Evolutionary conservation across 495 filamentous ascomycete genomes (phyloP).

Genomic region (Aspergillus haitiensis): DNA sequence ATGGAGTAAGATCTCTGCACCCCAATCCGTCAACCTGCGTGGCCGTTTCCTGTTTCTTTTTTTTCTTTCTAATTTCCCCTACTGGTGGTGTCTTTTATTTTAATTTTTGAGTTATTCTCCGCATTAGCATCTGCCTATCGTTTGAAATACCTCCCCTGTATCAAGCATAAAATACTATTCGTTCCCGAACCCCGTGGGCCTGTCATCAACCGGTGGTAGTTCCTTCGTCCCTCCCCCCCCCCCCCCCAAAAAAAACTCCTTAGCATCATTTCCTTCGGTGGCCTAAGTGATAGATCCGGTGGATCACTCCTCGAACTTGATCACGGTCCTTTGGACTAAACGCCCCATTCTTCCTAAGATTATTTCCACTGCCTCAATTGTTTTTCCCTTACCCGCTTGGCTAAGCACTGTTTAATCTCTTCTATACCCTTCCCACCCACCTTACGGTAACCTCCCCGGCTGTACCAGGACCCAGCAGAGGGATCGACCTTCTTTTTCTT

Average conservation of each 20-base stretch:
- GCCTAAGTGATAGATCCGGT: slow-evolving; percentile 28
- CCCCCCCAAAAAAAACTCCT: slow-evolving; percentile 13
- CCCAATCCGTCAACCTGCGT: slow-evolving; percentile 20
- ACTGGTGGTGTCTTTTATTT: slow-evolving; percentile 15
- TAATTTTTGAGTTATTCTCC: slow-evolving; percentile 22
- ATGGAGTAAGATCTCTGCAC: slow-evolving; percentile 18
- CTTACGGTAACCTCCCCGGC: slow-evolving; percentile 20
- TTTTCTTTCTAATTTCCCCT: slow-evolving; percentile 17
- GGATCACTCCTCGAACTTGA: slow-evolving; percentile 24
- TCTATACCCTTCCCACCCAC: slow-evolving; percentile 26
- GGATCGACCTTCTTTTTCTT: slow-evolving; percentile 27
- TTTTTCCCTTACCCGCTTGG: slow-evolving; percentile 25
- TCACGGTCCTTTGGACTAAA: slow-evolving; percentile 22
- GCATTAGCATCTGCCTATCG: slow-evolving; percentile 28
- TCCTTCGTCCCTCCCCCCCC: slow-evolving; percentile 16
- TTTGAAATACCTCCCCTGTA: slow-evolving; percentile 24
- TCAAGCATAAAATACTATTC: slow-evolving; percentile 19
- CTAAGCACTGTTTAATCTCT: slow-evolving; percentile 31
- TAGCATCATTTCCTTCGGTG: slow-evolving; percentile 21
- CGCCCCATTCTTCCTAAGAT: slow-evolving; percentile 17
- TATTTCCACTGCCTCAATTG: slow-evolving; percentile 28
- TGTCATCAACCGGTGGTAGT: slow-evolving; percentile 15
- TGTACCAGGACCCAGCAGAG: slow-evolving; percentile 27
- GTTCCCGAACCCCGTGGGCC: slow-evolving; percentile 16
- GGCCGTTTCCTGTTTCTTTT: slow-evolving; percentile 18